phyloP scores from a whole-genome alignment of 345 rosid genomes.

The Erysimum cheiranthoides region DNA sequence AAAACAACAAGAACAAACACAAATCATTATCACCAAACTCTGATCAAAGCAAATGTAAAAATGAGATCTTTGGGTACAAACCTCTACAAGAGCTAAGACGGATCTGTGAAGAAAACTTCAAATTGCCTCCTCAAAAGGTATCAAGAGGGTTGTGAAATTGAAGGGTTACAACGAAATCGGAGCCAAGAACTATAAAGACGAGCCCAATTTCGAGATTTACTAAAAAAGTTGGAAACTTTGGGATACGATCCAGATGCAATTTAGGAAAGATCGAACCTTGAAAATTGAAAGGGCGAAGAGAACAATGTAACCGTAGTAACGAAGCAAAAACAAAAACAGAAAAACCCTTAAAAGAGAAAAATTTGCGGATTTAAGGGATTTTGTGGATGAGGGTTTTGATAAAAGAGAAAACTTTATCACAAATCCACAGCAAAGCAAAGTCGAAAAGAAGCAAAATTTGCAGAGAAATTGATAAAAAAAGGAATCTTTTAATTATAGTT shows the following conservation, averaged over 20 bases:
- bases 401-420: conserved; percentile 20
- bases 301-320: conserved; percentile 38
- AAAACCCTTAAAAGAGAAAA: conserved; percentile 9
- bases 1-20: background rate
- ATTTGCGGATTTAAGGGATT: conserved; percentile 4
- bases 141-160: background rate
- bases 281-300: conserved; percentile 3
- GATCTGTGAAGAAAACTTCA: conserved; percentile 23
- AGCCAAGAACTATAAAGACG: conserved; percentile 32
- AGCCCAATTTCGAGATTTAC: background rate
- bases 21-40: conserved; percentile 4
- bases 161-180: background rate
- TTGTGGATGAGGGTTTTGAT: conserved; percentile 38
- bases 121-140: background rate
- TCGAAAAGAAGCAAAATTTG: background rate
- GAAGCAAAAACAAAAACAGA: conserved; percentile 20
- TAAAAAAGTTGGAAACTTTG: conserved; percentile 17
- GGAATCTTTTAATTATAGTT: conserved; percentile 25
- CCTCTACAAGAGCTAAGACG: conserved; percentile 38
- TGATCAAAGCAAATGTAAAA: conserved; percentile 17
- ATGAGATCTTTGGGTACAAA: background rate
- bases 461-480: conserved; percentile 12
- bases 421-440: conserved; percentile 28
- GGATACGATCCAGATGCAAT: conserved; percentile 28
- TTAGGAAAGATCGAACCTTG: conserved; percentile 32